Percentiles rank a stretch among this genome's conserved stretches.
Evolutionary conservation across 768 basidiomycete species (phyloP).

Genomic region (Phylloporus sp.): DNA sequence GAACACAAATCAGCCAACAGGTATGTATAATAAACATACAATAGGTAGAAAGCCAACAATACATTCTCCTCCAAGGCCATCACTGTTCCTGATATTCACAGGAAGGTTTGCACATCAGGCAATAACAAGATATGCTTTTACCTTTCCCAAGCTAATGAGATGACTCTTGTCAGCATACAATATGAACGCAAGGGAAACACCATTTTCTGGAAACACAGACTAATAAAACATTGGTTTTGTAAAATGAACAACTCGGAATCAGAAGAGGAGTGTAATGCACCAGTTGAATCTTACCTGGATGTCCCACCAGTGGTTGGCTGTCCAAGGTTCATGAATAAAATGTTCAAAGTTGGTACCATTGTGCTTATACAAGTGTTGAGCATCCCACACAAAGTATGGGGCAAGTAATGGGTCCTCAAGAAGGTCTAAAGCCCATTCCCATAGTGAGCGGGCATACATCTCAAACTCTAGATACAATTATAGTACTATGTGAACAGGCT

Average conservation of each 20-base stretch:
- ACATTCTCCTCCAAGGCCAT: background rate
- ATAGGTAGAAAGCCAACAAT: constrained; percentile 16
- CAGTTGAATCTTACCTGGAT: background rate
- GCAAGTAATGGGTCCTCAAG: background rate
- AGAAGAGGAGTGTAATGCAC: too few relatives aligned
- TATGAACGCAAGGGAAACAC: background rate
- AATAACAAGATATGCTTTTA: background rate
- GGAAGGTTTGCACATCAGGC: background rate
- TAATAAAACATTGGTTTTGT: too few relatives aligned
- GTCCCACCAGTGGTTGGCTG: background rate
- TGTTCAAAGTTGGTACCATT: background rate
- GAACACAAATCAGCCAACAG: background rate
- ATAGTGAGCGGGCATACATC: background rate
- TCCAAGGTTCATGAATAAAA: background rate
- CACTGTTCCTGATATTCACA: background rate
- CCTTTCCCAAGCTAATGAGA: background rate
- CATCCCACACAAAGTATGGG: background rate
- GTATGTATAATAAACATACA: too few relatives aligned
- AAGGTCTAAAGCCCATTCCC: background rate
- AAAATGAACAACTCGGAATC: too few relatives aligned
- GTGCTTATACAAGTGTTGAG: background rate
- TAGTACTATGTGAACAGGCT: too few relatives aligned
- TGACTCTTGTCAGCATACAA: background rate
- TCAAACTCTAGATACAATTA: background rate
- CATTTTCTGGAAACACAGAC: background rate